Evolutionary conservation across 1,284 basidiomycete species (phyloP), one percentile per base, ranked within the genome.

Genomic region (Ganoderma meredithae): DNA sequence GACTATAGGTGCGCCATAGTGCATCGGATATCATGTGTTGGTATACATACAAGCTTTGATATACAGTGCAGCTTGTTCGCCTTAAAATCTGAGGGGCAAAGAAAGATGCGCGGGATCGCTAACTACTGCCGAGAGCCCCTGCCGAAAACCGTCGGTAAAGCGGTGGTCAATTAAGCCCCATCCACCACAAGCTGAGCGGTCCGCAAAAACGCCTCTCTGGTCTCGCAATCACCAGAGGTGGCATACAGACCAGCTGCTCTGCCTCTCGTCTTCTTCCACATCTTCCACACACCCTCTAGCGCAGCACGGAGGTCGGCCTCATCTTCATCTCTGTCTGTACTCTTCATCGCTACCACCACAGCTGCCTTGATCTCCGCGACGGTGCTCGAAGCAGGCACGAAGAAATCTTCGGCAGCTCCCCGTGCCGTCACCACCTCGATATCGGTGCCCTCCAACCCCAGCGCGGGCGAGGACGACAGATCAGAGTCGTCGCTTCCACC

Each of bases 271-370:
- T 78, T 71, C 68, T 79, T 84, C 88, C 88, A 90, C 33, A 90
- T 78, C 19, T 75, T 79, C 75, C 85, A 89, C 39, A 89, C 72
- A 9, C 85, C 84, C 52, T 81, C 81, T 58, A 90, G 81, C 40
- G 84, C 81, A 39, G 82, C 80, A 62, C 72, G 79, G 67, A 81
- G 71, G 12, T 78, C 71, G 17, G 70, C 76, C n/a, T 70, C 74
- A 19, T 72, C 74, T 8, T 69, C 73, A 1, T 62, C 69, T 13
- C 64, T 64, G 36, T 33, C 69, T 13, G 44, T 60, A 12, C 39
- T n/a, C 12, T 62, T 40, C 15, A 31, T 49, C 6, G 31, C 36
- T 19, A 22, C 61, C 10, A 53, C 52, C 9, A 36, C 36, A 9
- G 60, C 47, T 10, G 39, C 25, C n/a, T 22, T 10, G 2, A n/a